These are phyloP conservation scores for Ustilago esculenta DNA, from an alignment of 1,284 basidiomycete genomes.

Conservation along the genomic window DNA sequence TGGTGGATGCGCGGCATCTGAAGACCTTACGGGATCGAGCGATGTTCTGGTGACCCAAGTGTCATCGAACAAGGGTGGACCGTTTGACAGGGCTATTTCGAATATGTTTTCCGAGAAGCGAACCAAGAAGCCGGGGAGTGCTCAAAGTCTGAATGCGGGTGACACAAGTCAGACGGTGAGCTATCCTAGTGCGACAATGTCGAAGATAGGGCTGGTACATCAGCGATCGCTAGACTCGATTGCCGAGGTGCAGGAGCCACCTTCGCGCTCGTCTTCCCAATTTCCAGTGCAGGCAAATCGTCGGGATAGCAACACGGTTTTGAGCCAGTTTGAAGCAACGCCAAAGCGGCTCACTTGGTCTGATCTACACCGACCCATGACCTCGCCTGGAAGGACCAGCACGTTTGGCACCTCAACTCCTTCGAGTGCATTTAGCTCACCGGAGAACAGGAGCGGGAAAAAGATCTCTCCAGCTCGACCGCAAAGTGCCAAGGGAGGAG, in stretches of 20 bases:
- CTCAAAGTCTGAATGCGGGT: too few species aligned
- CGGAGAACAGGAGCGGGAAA: background rate
- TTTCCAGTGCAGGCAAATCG: background rate
- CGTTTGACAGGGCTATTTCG: constrained; percentile 18
- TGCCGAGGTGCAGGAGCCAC: constrained; percentile 27
- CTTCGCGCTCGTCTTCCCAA: background rate
- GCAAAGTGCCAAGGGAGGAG: constrained; percentile 14
- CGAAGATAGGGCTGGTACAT: background rate
- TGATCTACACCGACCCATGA: constrained; percentile 6
- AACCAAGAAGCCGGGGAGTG: too few species aligned
- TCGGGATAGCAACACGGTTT: background rate
- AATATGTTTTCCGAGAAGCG: constrained; percentile 1
- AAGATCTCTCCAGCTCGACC: constrained; percentile 10
- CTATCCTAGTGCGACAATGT: constrained; percentile 1
- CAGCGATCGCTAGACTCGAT: constrained; percentile 34
- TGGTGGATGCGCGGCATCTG: background rate
- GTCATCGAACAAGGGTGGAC: background rate
- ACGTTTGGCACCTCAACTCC: background rate
- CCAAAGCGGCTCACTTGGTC: constrained; percentile 6
- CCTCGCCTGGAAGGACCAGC: constrained; percentile 1
- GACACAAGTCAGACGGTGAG: background rate
- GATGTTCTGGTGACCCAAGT: constrained; percentile 2
- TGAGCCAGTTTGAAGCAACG: background rate
- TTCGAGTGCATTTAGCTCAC: background rate
- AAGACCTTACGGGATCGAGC: constrained; percentile 5